Evolutionary conservation across 2,329 filamentous ascomycete genomes (phyloP), one percentile per base, ranked within the genome.

Genomic region (Aspergillus sp.): DNA sequence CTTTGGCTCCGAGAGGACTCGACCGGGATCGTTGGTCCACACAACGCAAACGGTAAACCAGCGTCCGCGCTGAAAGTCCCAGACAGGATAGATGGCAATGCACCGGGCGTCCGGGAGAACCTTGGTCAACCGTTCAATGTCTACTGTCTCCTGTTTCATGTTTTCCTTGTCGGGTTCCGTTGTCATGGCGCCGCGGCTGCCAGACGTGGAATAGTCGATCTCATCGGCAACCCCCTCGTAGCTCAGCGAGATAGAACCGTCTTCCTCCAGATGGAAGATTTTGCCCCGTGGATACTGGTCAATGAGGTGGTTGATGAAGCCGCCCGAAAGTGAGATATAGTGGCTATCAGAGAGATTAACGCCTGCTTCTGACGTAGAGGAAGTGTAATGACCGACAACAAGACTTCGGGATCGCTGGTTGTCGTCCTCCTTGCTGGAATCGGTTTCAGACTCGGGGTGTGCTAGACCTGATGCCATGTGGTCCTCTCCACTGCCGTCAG

Each of bases 51-150:
- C 66, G 1, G 72, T 64, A 25, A 68, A 70, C 71, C 71, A 74
- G 23, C 69, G 61, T 7, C 62, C 56, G 38, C 66, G 68, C 25
- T 70, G 66, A 8, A 65, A 73, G 54, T 74, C 70, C 72, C 72
- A 74, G 7, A 74, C 51, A 1, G 72, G 72, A 7, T 67, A 66
- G 25, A 72, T 68, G 11, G 66, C 51, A 34, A 74, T 67, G 50
- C 68, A 68, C 56, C 65, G 60, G 17, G 68, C 66, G 11, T 54
- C 50, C 0, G 68, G 66, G 3, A 64, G 38, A 7, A 64, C 41
- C 19, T 57, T 56, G 22, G 52, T 58, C 15, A 68, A 59, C 13
- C 65, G 53, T 22, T 61, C 62, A 38, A 68, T 66, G 11, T 54
- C 53, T 7, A 34, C 8, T 15, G 50, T 43, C 15, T 53, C 50